A percentile compares a stretch with the other conserved stretches of the same genome.
phyloP scores from a whole-genome alignment of 495 filamentous ascomycete species.

The Aspergillus campestris region DNA sequence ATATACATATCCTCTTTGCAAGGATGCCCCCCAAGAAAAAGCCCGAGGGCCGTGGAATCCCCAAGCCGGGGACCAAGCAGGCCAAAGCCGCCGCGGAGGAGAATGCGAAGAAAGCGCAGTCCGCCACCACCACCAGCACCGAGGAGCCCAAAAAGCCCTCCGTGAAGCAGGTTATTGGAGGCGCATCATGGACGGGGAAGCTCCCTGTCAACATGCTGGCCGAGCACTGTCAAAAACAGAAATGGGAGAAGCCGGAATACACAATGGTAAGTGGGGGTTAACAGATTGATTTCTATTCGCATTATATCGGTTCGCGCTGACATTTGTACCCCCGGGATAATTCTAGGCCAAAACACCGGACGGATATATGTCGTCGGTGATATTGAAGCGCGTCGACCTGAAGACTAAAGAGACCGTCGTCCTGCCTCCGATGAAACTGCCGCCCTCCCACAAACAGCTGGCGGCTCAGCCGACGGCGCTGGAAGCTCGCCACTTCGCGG shows the following conservation, averaged over 20 bases:
- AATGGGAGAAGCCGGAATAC: conserved; percentile 93
- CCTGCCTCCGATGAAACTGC: conserved; percentile 75
- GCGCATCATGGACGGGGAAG: conserved; percentile 96
- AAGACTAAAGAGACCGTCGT: conserved; percentile 71
- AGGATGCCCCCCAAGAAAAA: conserved; percentile 41
- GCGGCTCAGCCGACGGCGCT: conserved; percentile 63
- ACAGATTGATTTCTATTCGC: too few species aligned
- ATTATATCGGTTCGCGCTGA: too few species aligned
- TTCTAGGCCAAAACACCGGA: conserved; percentile 41
- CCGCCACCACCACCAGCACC: conserved; percentile 18
- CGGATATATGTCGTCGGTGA: conserved; percentile 71
- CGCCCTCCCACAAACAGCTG: conserved; percentile 59
- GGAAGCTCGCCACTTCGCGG: conserved; percentile 88
- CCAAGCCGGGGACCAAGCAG: conserved; percentile 38
- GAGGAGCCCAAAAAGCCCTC: conserved; percentile 68
- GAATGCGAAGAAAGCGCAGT: conserved; percentile 22
- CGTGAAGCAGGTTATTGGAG: conserved; percentile 82
- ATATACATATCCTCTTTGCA: conserved; percentile 1
- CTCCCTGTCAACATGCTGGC: conserved; percentile 85
- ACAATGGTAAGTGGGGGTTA: conserved; percentile 47
- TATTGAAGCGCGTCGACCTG: conserved; percentile 64
- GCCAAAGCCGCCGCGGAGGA: conserved; percentile 36
- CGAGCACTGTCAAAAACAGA: conserved; percentile 91
- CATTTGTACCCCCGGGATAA: too few species aligned
- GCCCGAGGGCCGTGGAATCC: conserved; percentile 30